Conservation (phyloP, 805 yeast species). For the Pichia heedii region DNA sequence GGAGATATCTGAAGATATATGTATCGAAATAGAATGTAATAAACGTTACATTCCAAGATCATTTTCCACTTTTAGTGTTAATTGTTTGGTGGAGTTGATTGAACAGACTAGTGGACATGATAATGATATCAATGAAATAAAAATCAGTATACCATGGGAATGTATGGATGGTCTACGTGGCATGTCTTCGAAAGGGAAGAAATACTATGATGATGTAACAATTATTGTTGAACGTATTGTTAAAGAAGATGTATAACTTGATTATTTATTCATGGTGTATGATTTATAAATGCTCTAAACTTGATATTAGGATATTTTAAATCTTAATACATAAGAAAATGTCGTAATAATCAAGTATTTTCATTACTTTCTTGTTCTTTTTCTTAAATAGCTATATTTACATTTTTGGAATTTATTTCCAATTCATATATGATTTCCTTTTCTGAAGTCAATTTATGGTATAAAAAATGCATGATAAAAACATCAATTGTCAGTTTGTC, state of each 20-base stretch:
- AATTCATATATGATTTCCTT: too few species aligned
- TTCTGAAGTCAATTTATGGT: neutral
- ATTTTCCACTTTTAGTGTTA: slow-evolving; percentile 4
- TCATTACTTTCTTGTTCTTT: too few species aligned
- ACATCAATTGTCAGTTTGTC: slow-evolving; percentile 10
- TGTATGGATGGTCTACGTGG: slow-evolving; percentile 66
- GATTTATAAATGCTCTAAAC: too few species aligned
- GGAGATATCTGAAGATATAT: slow-evolving; percentile 4
- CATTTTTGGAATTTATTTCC: too few species aligned
- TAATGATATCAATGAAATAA: neutral
- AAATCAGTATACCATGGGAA: slow-evolving; percentile 30
- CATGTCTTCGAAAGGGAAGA: slow-evolving; percentile 41
- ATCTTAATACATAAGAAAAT: too few species aligned
- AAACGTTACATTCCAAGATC: neutral
- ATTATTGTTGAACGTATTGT: neutral
- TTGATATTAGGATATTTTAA: too few species aligned
- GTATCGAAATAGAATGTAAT: neutral
- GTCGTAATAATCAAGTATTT: too few species aligned
- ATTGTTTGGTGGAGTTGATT: slow-evolving; percentile 3
- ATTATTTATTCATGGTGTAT: too few species aligned
- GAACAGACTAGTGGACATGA: neutral
- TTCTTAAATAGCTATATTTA: too few species aligned
- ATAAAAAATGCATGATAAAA: too few species aligned
- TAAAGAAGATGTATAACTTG: too few species aligned
- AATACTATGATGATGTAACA: slow-evolving; percentile 32